phyloP scores from a whole-genome alignment of 139 green algal genomes.

The Ulvella scutata region DNA sequence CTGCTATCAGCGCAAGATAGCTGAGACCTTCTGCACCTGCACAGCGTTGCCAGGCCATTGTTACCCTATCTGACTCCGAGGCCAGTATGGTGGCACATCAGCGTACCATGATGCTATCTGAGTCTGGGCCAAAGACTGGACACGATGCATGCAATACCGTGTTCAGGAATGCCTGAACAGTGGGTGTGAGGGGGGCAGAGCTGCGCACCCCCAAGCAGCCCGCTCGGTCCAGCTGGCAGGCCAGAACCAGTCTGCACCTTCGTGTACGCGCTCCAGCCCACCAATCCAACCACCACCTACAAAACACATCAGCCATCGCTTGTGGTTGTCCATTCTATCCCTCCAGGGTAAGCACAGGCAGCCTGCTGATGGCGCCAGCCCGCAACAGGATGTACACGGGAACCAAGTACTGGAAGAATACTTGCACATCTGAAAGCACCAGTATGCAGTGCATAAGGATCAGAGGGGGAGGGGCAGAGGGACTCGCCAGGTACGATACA shows the following conservation, averaged over 20 bases:
- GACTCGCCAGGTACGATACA: slow-evolving; percentile 32
- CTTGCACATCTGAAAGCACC: not conserved
- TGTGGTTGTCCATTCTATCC: not conserved
- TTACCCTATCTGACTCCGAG: too few species aligned
- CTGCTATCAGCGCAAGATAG: slow-evolving; percentile 37
- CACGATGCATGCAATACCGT: too few species aligned
- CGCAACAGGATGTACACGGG: not conserved
- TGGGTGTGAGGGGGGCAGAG: too few species aligned
- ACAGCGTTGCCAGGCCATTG: too few species aligned
- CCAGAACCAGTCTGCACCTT: slow-evolving; percentile 56
- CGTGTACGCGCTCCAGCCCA: slow-evolving; percentile 43
- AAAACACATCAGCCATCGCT: not conserved
- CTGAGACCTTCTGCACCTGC: slow-evolving; percentile 44
- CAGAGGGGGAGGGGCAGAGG: slow-evolving; percentile 8
- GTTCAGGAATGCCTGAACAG: too few species aligned
- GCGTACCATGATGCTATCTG: too few species aligned
- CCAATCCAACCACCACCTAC: slow-evolving; percentile 39
- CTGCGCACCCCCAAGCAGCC: slow-evolving; percentile 62
- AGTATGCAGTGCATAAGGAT: too few species aligned
- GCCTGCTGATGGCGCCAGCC: not conserved
- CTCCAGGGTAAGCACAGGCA: too few species aligned
- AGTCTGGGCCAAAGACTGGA: too few species aligned
- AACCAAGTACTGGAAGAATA: not conserved
- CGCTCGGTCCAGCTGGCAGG: slow-evolving; percentile 45
- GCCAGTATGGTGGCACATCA: too few species aligned